A percentile compares a stretch with the other conserved stretches of the same genome.
Conservation (phyloP, 2,329 filamentous ascomycete species). For the Trichoderma simmonsii region DNA sequence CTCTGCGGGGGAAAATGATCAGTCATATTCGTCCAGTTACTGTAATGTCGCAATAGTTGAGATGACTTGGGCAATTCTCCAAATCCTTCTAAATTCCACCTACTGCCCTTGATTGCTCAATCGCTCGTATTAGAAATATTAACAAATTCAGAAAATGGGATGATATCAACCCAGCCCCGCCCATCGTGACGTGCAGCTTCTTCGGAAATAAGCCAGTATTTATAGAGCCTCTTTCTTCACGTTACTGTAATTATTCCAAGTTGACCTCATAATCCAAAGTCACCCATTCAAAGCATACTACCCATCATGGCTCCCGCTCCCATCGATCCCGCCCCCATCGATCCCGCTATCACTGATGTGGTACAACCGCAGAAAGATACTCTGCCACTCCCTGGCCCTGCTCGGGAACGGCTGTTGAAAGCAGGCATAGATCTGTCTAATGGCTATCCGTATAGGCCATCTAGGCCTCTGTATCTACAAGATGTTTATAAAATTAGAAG, state of each 20-base stretch:
- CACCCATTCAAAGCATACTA: background rate
- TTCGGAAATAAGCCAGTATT: background rate
- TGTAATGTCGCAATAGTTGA: background rate
- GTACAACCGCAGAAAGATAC: slow-evolving; percentile 61
- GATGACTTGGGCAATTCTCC: background rate
- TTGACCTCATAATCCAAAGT: background rate
- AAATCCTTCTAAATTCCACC: background rate
- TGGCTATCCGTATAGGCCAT: slow-evolving; percentile 69
- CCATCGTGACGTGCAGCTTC: background rate
- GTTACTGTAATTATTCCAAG: background rate
- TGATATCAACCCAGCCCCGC: background rate
- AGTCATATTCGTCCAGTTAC: background rate
- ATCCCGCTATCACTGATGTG: slow-evolving; percentile 64
- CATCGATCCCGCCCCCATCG: slow-evolving; percentile 47
- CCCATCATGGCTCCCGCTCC: slow-evolving; percentile 51
- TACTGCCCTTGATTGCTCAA: background rate
- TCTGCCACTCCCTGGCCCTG: slow-evolving; percentile 56
- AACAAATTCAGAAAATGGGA: background rate
- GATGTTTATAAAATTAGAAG: slow-evolving; percentile 66
- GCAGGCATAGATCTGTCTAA: slow-evolving; percentile 66
- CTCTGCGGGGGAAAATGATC: slow-evolving; percentile 5
- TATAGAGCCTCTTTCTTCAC: background rate
- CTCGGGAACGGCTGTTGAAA: slow-evolving; percentile 60
- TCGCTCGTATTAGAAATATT: background rate
- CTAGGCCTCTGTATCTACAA: slow-evolving; percentile 64